phyloP scores from a whole-genome alignment of 2,329 filamentous ascomycete genomes.

The Fusarium domesticum region DNA sequence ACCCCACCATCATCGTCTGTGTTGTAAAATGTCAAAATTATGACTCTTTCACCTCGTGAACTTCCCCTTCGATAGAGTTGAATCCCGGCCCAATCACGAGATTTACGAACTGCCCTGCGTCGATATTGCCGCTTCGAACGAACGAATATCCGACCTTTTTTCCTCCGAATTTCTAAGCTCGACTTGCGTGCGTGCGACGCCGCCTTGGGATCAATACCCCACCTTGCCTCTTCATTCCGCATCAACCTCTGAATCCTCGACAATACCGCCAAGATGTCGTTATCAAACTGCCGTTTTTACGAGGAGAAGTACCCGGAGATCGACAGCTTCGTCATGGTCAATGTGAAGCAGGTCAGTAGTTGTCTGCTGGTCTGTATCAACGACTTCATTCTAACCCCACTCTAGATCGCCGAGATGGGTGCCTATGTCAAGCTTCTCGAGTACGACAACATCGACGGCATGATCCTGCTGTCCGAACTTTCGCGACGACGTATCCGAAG shows the following conservation, averaged over 20 bases:
- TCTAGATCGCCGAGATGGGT: conserved; percentile 97
- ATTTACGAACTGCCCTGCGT: conserved; percentile 11
- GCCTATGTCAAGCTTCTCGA: conserved; percentile 99
- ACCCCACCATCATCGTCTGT: conserved; percentile 39
- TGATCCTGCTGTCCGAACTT: conserved; percentile 97
- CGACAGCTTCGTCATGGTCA: conserved; percentile 99
- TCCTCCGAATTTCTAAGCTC: conserved; percentile 14
- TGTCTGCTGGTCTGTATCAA: conserved; percentile 6
- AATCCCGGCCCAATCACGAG: conserved; percentile 24
- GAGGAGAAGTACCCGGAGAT: conserved; percentile 94
- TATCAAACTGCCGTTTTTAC: conserved; percentile 96
- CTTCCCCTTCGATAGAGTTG: conserved; percentile 21
- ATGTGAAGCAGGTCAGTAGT: conserved; percentile 83
- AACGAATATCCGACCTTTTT: conserved; percentile 7
- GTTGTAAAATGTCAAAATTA: conserved; percentile 45
- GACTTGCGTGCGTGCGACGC: conserved; percentile 24
- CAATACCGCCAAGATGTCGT: conserved; percentile 71
- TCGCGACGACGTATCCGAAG: conserved; percentile 96
- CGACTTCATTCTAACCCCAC: conserved; percentile 19
- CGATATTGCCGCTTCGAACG: conserved; percentile 3
- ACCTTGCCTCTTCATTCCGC: conserved; percentile 29
- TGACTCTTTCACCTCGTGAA: conserved; percentile 36
- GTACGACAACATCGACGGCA: conserved; percentile 99
- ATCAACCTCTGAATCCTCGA: conserved; percentile 24
- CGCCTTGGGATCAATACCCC: conserved; percentile 31